Percentiles rank a stretch among this genome's conserved stretches.
These are phyloP conservation scores for Stromatinia cepivora DNA, from an alignment of 2,329 filamentous ascomycete species.

Conservation along the genomic window DNA sequence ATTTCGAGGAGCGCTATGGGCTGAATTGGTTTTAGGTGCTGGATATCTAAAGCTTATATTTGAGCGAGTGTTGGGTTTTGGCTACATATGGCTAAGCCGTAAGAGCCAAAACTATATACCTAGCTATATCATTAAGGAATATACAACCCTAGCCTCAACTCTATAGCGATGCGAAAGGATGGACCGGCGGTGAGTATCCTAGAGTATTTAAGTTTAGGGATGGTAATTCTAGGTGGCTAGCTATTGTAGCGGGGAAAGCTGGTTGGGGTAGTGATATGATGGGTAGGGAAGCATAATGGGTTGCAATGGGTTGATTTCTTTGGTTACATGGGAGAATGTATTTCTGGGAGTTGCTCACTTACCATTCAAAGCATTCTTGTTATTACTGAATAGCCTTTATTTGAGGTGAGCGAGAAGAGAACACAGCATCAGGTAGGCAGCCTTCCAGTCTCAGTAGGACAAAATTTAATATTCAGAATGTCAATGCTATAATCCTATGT, in stretches of 20 bases:
- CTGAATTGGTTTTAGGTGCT: background rate
- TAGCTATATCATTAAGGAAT: no score
- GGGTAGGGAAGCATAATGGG: no score
- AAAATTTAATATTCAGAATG: conserved; percentile 9
- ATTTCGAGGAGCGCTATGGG: background rate
- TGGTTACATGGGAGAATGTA: background rate
- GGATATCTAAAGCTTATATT: background rate
- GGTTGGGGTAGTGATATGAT: no score
- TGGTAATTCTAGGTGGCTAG: no score
- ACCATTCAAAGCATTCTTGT: background rate
- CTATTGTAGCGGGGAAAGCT: no score
- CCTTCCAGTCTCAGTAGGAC: background rate
- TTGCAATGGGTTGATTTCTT: background rate
- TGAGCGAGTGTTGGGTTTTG: background rate
- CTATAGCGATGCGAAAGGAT: no score
- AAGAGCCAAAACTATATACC: no score
- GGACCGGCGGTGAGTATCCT: no score
- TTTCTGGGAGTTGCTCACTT: background rate
- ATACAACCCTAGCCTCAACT: no score
- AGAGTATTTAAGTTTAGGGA: no score
- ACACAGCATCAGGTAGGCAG: background rate
- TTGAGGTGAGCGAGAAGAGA: background rate
- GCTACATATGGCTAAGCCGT: no score
- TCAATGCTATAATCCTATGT: background rate
- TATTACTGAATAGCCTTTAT: background rate